Conservation (phyloP, 305 asterid species). For the Striga hermonthica region DNA sequence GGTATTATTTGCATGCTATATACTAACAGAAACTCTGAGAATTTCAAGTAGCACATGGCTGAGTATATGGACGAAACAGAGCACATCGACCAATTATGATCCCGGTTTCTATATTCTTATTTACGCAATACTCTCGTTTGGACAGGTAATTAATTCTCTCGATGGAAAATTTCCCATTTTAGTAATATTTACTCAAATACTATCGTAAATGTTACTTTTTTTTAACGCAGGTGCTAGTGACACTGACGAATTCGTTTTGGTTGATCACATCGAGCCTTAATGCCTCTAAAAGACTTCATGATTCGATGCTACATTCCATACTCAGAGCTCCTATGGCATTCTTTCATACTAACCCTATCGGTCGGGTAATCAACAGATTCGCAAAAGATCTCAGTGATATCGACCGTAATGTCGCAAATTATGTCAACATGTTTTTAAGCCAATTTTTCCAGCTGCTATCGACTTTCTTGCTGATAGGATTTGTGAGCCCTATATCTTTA, state of each 20-base stretch:
- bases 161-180: neutral
- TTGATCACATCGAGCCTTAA: constrained; percentile 67
- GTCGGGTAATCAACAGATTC: constrained; percentile 78
- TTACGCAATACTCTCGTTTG: constrained; percentile 51
- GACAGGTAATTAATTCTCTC: constrained; percentile 41
- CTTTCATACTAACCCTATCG: constrained; percentile 84
- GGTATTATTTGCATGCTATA: constrained; percentile 47
- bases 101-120: constrained; percentile 58
- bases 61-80: constrained; percentile 62
- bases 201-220: constrained; percentile 15
- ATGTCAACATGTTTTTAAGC: constrained; percentile 51
- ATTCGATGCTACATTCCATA: constrained; percentile 60
- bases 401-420: constrained; percentile 69
- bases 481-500: constrained; percentile 69
- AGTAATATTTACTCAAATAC: no score
- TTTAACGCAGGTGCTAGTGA: constrained; percentile 77
- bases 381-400: constrained; percentile 80
- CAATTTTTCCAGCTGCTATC: constrained; percentile 82
- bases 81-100: constrained; percentile 36
- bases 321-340: constrained; percentile 89
- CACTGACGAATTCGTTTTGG: constrained; percentile 79
- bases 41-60: constrained; percentile 71
- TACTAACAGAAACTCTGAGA: constrained; percentile 51
- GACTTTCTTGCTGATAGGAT: constrained; percentile 73
- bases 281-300: constrained; percentile 78